phyloP scores from a whole-genome alignment of 2,329 filamentous ascomycete genomes.

The Leptosphaerulina australis region DNA sequence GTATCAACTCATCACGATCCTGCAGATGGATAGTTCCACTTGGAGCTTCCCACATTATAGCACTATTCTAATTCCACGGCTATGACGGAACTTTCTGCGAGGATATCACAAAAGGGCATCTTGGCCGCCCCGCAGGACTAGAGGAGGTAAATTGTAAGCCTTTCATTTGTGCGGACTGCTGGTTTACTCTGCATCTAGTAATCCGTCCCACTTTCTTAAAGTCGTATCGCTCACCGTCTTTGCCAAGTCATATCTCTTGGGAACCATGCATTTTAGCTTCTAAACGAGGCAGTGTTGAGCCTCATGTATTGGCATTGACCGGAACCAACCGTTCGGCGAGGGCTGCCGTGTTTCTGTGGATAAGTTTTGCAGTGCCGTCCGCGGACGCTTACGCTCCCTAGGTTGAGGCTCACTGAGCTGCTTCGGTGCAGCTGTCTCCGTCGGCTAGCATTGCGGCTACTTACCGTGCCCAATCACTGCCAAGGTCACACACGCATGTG shows the following conservation, averaged over 20 bases:
- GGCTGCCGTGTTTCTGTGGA: conserved; percentile 1
- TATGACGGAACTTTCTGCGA: conserved; percentile 12
- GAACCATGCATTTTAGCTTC: conserved; percentile 3
- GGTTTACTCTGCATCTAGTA: conserved; percentile 9
- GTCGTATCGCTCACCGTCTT: conserved; percentile 17
- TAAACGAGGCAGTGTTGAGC: conserved; percentile 4
- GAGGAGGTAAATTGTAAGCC: conserved; percentile 1
- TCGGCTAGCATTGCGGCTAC: conserved; percentile 6
- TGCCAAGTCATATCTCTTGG: conserved; percentile 18
- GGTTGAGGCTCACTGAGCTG: conserved; percentile 16
- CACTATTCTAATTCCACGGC: conserved; percentile 13
- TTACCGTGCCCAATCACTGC: neutral
- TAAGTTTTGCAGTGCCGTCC: neutral
- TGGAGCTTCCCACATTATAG: conserved; percentile 4
- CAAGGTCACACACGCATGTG: conserved; percentile 6
- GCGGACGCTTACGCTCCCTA: conserved; percentile 5
- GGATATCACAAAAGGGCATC: neutral
- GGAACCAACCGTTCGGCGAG: conserved; percentile 8
- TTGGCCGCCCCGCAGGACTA: conserved; percentile 2
- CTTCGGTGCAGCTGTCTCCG: conserved; percentile 14
- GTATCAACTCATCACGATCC: conserved; percentile 6
- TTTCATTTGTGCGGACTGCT: conserved; percentile 14
- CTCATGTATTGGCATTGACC: conserved; percentile 13
- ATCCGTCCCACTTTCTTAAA: conserved; percentile 13
- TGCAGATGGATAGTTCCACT: conserved; percentile 16